These are phyloP conservation scores for Colletotrichum lentis DNA, from an alignment of 2,329 filamentous ascomycete genomes.

Conservation along the genomic window DNA sequence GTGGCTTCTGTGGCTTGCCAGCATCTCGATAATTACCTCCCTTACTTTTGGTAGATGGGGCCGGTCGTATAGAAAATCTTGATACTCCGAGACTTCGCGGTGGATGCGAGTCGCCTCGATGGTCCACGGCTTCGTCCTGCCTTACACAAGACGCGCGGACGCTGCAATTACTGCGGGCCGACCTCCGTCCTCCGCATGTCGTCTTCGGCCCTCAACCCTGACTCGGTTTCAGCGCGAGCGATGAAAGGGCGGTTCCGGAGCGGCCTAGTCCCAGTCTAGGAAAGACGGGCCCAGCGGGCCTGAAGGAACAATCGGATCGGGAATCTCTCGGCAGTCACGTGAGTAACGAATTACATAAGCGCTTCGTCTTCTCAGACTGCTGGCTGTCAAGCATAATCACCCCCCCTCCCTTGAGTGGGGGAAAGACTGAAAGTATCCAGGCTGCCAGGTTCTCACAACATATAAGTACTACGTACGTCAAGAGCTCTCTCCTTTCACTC, in stretches of 20 bases:
- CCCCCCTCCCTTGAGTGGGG: no score
- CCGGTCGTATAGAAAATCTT: not conserved
- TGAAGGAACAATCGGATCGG: slow-evolving; percentile 21
- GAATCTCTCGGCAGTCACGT: slow-evolving; percentile 1
- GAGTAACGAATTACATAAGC: not conserved
- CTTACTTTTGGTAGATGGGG: not conserved
- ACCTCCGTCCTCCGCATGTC: slow-evolving; percentile 19
- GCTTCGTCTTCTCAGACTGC: not conserved
- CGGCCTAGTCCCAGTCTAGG: slow-evolving; percentile 31
- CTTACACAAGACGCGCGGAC: slow-evolving; percentile 23
- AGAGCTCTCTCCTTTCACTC: not conserved
- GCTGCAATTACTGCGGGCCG: slow-evolving; percentile 23
- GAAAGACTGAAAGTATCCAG: no score
- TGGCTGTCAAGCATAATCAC: not conserved
- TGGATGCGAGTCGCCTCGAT: slow-evolving; percentile 16
- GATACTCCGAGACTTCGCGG: slow-evolving; percentile 12
- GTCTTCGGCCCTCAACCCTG: slow-evolving; percentile 22
- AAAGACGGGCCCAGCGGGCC: slow-evolving; percentile 24
- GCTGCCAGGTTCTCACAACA: not conserved
- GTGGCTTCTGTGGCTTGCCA: slow-evolving; percentile 16
- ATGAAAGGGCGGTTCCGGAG: slow-evolving; percentile 25
- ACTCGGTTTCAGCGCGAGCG: slow-evolving; percentile 35
- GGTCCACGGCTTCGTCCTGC: slow-evolving; percentile 25
- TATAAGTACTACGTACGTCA: no score
- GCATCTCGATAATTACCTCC: not conserved